A percentile compares a stretch with the other conserved stretches of the same genome.
phyloP scores from a whole-genome alignment of 1,139 yeast genomes.

The Yamadazyma friedrichii region DNA sequence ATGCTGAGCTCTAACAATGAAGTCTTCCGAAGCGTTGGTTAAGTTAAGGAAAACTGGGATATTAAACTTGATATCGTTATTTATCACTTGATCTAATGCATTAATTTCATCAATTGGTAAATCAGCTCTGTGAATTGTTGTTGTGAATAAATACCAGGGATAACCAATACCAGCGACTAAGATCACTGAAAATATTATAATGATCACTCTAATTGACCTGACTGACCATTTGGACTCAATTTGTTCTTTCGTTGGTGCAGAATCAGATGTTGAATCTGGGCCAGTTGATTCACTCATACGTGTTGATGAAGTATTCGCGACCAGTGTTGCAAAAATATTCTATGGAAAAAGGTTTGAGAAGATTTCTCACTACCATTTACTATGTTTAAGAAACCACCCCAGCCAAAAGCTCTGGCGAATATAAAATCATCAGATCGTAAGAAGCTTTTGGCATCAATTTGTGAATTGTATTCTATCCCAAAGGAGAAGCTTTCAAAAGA shows the following conservation, averaged over 20 bases:
- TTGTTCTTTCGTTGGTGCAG: background rate
- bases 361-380: background rate
- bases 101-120: slow-evolving; percentile 60
- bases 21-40: slow-evolving; percentile 24
- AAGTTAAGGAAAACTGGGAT: slow-evolving; percentile 63
- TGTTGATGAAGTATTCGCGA: background rate
- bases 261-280: background rate
- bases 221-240: slow-evolving; percentile 6
- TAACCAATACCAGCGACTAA: slow-evolving; percentile 53
- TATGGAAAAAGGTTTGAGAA: background rate
- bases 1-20: slow-evolving; percentile 30
- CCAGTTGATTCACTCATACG: background rate
- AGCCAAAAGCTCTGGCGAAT: slow-evolving; percentile 72
- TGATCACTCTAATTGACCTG: slow-evolving; percentile 9
- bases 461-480: slow-evolving; percentile 45
- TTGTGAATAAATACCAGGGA: slow-evolving; percentile 72
- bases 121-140: slow-evolving; percentile 73
- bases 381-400: slow-evolving; percentile 67
- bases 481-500: slow-evolving; percentile 45
- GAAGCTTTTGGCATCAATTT: slow-evolving; percentile 50
- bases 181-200: slow-evolving; percentile 16
- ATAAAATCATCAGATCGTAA: slow-evolving; percentile 82
- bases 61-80: slow-evolving; percentile 35
- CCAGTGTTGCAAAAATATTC: too few species aligned
- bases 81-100: slow-evolving; percentile 33